Evolutionary conservation across 805 yeast species (phyloP).

Genomic region (Helenozyma rhizophorensis): DNA sequence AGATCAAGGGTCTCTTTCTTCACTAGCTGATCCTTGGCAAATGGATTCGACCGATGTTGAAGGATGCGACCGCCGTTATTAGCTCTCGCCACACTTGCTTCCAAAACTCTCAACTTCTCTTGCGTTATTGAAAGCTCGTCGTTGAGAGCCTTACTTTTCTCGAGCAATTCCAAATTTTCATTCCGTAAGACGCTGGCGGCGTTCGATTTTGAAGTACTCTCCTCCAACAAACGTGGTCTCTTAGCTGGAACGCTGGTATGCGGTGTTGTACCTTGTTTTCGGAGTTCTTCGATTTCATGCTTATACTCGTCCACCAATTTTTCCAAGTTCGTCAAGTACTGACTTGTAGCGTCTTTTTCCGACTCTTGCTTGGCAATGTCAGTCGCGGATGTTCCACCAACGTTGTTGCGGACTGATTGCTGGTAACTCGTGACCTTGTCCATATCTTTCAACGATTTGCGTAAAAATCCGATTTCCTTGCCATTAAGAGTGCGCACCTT

Average conservation of each 20-base stretch:
- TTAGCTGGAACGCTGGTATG: constrained; percentile 16
- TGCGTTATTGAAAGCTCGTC: constrained; percentile 32
- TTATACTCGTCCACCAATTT: constrained; percentile 54
- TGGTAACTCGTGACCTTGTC: constrained; percentile 25
- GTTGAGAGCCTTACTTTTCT: constrained; percentile 33
- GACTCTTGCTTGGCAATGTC: constrained; percentile 3
- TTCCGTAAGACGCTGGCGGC: constrained; percentile 31
- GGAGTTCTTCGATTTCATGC: constrained; percentile 42
- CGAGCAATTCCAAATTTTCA: constrained; percentile 36
- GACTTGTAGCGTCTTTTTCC: constrained; percentile 28
- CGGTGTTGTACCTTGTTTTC: constrained; percentile 23
- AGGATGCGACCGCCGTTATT: constrained; percentile 40
- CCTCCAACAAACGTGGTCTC: constrained; percentile 24
- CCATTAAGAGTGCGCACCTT: constrained; percentile 49
- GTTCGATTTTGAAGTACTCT: constrained; percentile 5
- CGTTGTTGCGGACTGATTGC: neutral
- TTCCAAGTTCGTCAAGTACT: constrained; percentile 39
- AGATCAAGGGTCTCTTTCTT: constrained; percentile 48
- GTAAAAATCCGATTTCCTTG: constrained; percentile 55
- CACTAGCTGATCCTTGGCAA: constrained; percentile 54
- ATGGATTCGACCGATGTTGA: constrained; percentile 65
- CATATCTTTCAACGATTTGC: constrained; percentile 50
- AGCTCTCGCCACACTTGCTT: constrained; percentile 15
- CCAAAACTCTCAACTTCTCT: constrained; percentile 28
- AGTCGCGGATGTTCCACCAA: constrained; percentile 9